Evolutionary conservation across 139 green algal species (phyloP).

Genomic region (Trebouxia sp.): DNA sequence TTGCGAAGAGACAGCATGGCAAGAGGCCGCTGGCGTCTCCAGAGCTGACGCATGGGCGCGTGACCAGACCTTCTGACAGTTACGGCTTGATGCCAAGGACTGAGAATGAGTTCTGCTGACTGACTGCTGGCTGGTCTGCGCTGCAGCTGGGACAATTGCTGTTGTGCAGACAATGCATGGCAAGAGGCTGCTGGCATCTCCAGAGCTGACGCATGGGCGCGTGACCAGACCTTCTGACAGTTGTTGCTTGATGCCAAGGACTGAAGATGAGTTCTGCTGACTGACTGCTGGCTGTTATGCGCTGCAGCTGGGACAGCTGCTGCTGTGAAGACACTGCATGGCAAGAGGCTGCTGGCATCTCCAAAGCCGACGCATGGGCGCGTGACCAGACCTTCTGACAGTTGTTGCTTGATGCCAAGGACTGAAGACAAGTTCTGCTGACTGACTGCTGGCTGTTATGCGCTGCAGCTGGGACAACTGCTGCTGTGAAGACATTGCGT

Average conservation of each 20-base stretch:
- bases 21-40: slow-evolving; percentile 41
- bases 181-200: slow-evolving; percentile 42
- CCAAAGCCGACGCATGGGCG: slow-evolving; percentile 38
- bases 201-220: slow-evolving; percentile 33
- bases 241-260: slow-evolving; percentile 75
- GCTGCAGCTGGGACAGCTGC: slow-evolving; percentile 63
- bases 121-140: not conserved
- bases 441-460: not conserved
- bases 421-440: slow-evolving; percentile 63
- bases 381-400: slow-evolving; percentile 54
- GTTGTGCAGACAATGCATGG: slow-evolving; percentile 79
- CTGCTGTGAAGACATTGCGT: slow-evolving; percentile 79
- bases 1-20: slow-evolving; percentile 76
- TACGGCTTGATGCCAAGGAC: slow-evolving; percentile 76
- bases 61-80: slow-evolving; percentile 49
- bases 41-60: slow-evolving; percentile 33
- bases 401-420: slow-evolving; percentile 73
- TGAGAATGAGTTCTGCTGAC: slow-evolving; percentile 48
- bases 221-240: slow-evolving; percentile 50
- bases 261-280: slow-evolving; percentile 49
- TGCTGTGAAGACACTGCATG: slow-evolving; percentile 81
- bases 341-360: slow-evolving; percentile 45
- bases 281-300: not conserved
- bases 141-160: slow-evolving; percentile 68
- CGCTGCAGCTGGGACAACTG: slow-evolving; percentile 64